Evolutionary conservation across 805 yeast species (phyloP), one percentile per base, ranked within the genome.

Genomic region (Hanseniaspora meyeri): DNA sequence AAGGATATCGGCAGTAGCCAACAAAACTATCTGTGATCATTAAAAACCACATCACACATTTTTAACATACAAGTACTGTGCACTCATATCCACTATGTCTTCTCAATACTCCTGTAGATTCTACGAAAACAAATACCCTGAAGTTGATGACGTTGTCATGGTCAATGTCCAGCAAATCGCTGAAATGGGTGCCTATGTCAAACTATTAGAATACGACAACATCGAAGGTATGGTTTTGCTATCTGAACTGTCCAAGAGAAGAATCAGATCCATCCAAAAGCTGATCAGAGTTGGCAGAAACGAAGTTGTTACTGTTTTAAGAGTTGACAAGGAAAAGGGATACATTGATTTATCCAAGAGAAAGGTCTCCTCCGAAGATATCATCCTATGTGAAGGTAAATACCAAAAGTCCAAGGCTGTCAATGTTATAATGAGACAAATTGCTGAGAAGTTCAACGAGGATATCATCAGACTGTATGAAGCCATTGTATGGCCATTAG

Each of bases 141-240:
- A 93, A 73, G 95, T 93, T 66, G 98, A 93, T 64, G 98, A 93
- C 71, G 95, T 93, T 64, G 97, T 93, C 62, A 91, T 93, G 95
- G 98, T 93, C 68, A 93, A 93, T 72, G 98, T 93, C 63, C 95
- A 87, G 72, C 95, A 87, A 70, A 93, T 93, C 65, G 98, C 97
- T 63, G 98, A 93, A 72, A 93, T 93, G 98, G 98, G 98, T 59
- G 98, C 98, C 14, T 93, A 93, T 71, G 95, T 93, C 62, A 91
- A 89, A 72, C 78, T 93, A 62, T 78, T 93, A 62, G 98, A 93
- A 73, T 93, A 93, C 69, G 97, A 93, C 74, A 93, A 91, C 70
- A 91, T 93, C 68, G 98, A 93, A 74, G 98, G 98, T 67, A 93
- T 93, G 98, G 95, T 93, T 58, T 77, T 93, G 62, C 79, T 93